A percentile compares a stretch with the other conserved stretches of the same genome.
Conservation (phyloP, 176 grass and related monocot species). For the Musa itinerans region DNA sequence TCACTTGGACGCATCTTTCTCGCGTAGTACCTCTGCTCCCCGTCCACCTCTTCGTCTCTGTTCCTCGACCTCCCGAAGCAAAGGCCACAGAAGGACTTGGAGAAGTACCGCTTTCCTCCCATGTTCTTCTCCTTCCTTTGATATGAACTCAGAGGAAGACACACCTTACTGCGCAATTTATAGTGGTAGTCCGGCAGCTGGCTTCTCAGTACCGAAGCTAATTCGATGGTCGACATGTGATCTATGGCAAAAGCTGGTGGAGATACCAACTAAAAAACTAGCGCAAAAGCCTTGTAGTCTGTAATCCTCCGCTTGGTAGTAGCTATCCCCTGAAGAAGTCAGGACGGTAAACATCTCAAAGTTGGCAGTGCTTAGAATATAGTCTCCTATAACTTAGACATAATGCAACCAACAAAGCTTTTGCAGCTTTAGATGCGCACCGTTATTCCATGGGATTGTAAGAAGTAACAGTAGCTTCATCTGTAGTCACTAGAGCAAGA, state of each 20-base stretch:
- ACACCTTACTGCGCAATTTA: no score
- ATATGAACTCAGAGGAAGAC: not conserved
- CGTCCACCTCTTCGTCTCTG: not conserved
- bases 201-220: not conserved
- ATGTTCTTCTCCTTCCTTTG: not conserved
- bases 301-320: no score
- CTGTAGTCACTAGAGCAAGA: no score
- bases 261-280: not conserved
- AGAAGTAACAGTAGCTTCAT: no score
- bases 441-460: no score
- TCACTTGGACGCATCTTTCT: slow-evolving; percentile 11
- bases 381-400: no score
- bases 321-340: no score
- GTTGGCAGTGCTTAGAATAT: no score
- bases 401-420: no score
- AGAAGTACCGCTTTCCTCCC: slow-evolving; percentile 5
- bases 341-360: no score
- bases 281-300: not conserved
- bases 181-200: not conserved
- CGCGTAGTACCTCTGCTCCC: not conserved
- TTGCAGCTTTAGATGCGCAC: no score
- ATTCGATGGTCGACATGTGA: not conserved
- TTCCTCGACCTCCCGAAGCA: slow-evolving; percentile 1
- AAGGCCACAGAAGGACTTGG: slow-evolving; percentile 15
- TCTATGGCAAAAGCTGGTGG: not conserved